phyloP scores from a whole-genome alignment of 2,329 filamentous ascomycete species.

The Myriosclerotinia curreyana region DNA sequence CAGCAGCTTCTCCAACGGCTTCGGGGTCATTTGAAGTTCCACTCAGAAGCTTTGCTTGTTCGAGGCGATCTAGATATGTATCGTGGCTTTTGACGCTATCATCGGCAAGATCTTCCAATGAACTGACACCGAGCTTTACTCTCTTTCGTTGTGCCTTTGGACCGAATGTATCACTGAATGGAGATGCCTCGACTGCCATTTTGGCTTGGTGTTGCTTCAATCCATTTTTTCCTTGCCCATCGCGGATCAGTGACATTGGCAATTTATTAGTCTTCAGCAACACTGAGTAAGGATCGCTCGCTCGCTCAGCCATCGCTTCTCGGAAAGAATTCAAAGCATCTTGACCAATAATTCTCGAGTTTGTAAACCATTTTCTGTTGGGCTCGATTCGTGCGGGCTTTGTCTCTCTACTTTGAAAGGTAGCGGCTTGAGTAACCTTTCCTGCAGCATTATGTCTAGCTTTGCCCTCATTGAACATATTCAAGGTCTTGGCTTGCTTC shows the following conservation, averaged over 20 bases:
- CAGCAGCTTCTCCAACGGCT: conserved; percentile 43
- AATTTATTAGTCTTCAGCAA: conserved; percentile 97
- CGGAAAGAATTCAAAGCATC: conserved; percentile 84
- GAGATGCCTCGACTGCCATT: conserved; percentile 83
- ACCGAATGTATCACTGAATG: conserved; percentile 86
- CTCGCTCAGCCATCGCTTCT: conserved; percentile 86
- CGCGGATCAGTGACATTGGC: conserved; percentile 88
- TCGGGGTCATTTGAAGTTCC: conserved; percentile 61
- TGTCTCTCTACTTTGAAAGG: conserved; percentile 77
- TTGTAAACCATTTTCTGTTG: conserved; percentile 97
- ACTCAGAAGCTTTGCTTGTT: conserved; percentile 73
- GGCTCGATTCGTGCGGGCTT: conserved; percentile 88
- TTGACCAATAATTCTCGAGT: conserved; percentile 85
- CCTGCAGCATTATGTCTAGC: conserved; percentile 78
- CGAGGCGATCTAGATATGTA: conserved; percentile 73
- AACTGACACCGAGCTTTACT: conserved; percentile 81
- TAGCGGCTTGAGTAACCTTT: conserved; percentile 78
- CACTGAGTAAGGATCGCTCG: conserved; percentile 86
- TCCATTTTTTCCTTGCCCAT: conserved; percentile 73
- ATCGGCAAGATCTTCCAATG: conserved; percentile 76
- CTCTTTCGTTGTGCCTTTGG: conserved; percentile 91
- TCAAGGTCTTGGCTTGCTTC: conserved; percentile 85
- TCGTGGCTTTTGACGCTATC: conserved; percentile 79
- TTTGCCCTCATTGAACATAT: conserved; percentile 86
- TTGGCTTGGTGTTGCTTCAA: conserved; percentile 91